phyloP scores from a whole-genome alignment of 768 basidiomycete genomes.

The Boletus barrowsii region DNA sequence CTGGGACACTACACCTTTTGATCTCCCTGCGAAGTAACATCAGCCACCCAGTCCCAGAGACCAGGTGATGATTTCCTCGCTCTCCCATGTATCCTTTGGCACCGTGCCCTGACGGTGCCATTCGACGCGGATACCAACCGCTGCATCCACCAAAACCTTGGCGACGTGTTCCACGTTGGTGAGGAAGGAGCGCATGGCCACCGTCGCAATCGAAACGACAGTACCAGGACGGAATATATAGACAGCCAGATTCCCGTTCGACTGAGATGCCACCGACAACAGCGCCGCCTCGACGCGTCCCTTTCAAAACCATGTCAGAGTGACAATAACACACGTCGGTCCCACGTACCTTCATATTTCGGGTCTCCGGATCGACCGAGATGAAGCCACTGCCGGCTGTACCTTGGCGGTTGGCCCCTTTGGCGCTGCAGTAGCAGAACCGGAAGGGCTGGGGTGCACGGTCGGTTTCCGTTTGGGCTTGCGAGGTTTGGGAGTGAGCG shows the following conservation, averaged over 20 bases:
- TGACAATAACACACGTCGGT: too few relatives aligned
- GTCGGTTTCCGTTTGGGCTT: background rate
- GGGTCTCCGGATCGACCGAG: constrained; percentile 14
- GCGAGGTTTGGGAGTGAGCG: constrained; percentile 3
- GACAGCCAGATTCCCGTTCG: constrained; percentile 5
- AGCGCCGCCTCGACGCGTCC: constrained; percentile 22
- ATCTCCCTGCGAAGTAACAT: background rate
- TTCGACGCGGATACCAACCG: constrained; percentile 26
- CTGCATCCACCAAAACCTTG: constrained; percentile 24
- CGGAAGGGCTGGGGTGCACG: constrained; percentile 12
- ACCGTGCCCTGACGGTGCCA: constrained; percentile 20
- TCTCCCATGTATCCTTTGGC: constrained; percentile 27
- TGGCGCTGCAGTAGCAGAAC: constrained; percentile 28
- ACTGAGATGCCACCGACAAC: constrained; percentile 14
- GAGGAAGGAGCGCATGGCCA: constrained; percentile 21
- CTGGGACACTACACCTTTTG: too few relatives aligned
- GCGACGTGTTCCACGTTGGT: constrained; percentile 19
- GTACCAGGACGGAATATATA: constrained; percentile 24
- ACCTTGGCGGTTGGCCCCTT: constrained; percentile 18
- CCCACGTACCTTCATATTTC: constrained; percentile 25
- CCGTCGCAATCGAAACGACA: background rate
- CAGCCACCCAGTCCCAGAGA: constrained; percentile 21
- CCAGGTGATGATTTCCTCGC: constrained; percentile 26
- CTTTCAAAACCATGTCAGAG: background rate
- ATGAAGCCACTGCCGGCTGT: constrained; percentile 13